These are phyloP conservation scores for Saprolegnia parasitica DNA, from an alignment of 352 stramenopile genomes.

Conservation along the genomic window DNA sequence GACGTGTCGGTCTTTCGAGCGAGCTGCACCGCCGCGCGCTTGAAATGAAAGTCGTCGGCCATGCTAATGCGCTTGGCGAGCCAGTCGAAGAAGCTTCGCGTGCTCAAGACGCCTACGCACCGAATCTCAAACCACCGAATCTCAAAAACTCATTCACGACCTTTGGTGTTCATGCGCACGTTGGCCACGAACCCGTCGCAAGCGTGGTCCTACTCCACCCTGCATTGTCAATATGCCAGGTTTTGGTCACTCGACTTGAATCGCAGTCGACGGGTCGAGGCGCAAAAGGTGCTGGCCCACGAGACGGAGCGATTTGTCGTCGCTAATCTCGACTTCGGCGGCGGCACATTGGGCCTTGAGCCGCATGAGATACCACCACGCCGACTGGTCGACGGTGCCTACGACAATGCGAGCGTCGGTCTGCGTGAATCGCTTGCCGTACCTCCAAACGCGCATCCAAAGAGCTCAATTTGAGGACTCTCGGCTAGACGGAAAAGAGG, in stretches of 20 bases:
- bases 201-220: slow-evolving; percentile 1
- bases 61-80: slow-evolving; percentile 25
- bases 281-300: slow-evolving; percentile 17
- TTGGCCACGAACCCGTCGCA: slow-evolving; percentile 16
- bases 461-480: slow-evolving; percentile 18
- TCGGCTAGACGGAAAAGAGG: slow-evolving; percentile 10
- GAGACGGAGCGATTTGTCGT: slow-evolving; percentile 9
- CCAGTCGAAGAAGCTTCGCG: slow-evolving; percentile 27
- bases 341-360: slow-evolving; percentile 11
- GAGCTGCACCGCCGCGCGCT: not conserved
- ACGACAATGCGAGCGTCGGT: not conserved
- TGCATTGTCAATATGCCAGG: no score
- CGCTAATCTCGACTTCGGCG: slow-evolving; percentile 21
- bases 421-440: not conserved
- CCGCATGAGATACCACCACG: slow-evolving; percentile 28
- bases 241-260: no score
- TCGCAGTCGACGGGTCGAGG: not conserved
- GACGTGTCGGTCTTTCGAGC: not conserved
- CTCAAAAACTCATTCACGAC: no score
- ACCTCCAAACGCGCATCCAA: slow-evolving; percentile 26
- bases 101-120: slow-evolving; percentile 11
- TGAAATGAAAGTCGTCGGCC: slow-evolving; percentile 24
- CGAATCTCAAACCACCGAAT: not conserved
- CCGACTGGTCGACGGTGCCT: slow-evolving; percentile 23
- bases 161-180: slow-evolving; percentile 14